These are phyloP conservation scores for Scheffersomyces stambukii DNA, from an alignment of 1,139 yeast species.

Conservation along the genomic window DNA sequence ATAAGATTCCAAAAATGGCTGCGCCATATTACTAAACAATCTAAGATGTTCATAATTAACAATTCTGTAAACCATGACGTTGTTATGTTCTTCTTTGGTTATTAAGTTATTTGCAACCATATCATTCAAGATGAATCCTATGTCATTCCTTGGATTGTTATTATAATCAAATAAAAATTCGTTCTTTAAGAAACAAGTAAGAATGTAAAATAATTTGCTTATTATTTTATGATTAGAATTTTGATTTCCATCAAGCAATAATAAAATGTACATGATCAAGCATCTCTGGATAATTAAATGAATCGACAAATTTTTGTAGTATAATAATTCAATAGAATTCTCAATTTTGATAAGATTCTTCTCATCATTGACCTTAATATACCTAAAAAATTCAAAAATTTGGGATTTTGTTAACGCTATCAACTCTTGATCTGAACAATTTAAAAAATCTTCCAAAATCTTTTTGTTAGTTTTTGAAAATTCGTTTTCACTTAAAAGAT, in stretches of 20 bases:
- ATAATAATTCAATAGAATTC: conserved; percentile 39
- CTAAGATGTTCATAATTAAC: conserved; percentile 20
- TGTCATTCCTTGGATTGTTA: conserved; percentile 26
- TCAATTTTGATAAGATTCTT: conserved; percentile 25
- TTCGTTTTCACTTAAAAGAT: conserved; percentile 20
- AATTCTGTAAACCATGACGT: conserved; percentile 19
- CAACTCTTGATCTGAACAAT: conserved; percentile 16
- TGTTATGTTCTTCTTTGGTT: conserved; percentile 13
- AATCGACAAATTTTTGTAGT: conserved; percentile 41
- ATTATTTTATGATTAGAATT: conserved; percentile 17
- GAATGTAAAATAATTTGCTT: conserved; percentile 27
- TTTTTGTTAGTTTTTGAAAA: conserved; percentile 18
- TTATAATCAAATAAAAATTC: conserved; percentile 46
- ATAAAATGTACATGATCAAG: conserved; percentile 30
- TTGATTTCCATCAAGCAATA: conserved; percentile 11
- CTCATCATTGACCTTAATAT: conserved; percentile 26
- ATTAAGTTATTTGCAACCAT: conserved; percentile 16
- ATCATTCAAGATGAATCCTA: conserved; percentile 27
- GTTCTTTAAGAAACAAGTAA: conserved; percentile 38
- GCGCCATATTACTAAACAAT: conserved; percentile 24
- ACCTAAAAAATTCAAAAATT: conserved; percentile 32
- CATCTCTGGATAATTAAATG: conserved; percentile 39
- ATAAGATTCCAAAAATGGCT: conserved; percentile 40
- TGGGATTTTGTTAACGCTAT: conserved; percentile 22
- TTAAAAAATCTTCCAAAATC: conserved; percentile 13